These are phyloP conservation scores for Kuraishia floccosa DNA, from an alignment of 805 yeast genomes.

Conservation along the genomic window DNA sequence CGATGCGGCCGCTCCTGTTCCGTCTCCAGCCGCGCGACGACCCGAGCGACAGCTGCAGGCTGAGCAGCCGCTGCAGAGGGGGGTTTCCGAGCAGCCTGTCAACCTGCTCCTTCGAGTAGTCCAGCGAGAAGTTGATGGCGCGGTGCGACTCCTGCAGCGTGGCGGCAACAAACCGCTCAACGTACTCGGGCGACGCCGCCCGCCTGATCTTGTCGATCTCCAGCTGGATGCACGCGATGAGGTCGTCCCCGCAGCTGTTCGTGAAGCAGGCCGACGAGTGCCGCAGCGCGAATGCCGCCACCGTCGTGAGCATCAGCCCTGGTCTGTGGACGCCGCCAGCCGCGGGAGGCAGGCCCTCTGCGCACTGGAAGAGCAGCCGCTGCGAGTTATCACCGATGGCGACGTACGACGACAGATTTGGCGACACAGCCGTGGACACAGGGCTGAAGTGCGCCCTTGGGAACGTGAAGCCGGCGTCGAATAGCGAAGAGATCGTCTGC, in stretches of 20 bases:
- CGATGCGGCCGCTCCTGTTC: constrained; percentile 32
- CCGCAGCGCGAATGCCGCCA: constrained; percentile 51
- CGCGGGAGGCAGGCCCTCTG: constrained; percentile 8
- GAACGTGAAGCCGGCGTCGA: constrained; percentile 45
- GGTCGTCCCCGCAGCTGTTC: constrained; percentile 58
- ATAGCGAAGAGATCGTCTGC: constrained; percentile 24
- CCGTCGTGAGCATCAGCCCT: constrained; percentile 26
- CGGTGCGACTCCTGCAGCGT: constrained; percentile 58
- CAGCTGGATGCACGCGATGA: constrained; percentile 41
- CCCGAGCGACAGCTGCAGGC: constrained; percentile 61
- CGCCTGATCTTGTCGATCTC: constrained; percentile 24
- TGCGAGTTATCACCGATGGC: constrained; percentile 14
- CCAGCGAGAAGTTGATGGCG: constrained; percentile 64
- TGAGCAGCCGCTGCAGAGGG: constrained; percentile 61
- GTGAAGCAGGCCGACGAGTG: constrained; percentile 66
- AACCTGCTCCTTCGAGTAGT: constrained; percentile 60
- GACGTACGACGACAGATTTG: constrained; percentile 33
- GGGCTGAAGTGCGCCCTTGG: constrained; percentile 23
- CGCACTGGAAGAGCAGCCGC: constrained; percentile 11
- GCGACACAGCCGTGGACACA: constrained; percentile 31
- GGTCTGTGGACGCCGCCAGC: constrained; percentile 7
- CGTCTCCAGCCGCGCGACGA: constrained; percentile 25
- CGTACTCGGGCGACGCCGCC: constrained; percentile 10
- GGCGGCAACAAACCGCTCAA: constrained; percentile 24
- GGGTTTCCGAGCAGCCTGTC: constrained; percentile 70